Evolutionary conservation across 495 filamentous ascomycete genomes (phyloP), one percentile per base, ranked within the genome.

Genomic region (Lindgomyces ingoldianus): DNA sequence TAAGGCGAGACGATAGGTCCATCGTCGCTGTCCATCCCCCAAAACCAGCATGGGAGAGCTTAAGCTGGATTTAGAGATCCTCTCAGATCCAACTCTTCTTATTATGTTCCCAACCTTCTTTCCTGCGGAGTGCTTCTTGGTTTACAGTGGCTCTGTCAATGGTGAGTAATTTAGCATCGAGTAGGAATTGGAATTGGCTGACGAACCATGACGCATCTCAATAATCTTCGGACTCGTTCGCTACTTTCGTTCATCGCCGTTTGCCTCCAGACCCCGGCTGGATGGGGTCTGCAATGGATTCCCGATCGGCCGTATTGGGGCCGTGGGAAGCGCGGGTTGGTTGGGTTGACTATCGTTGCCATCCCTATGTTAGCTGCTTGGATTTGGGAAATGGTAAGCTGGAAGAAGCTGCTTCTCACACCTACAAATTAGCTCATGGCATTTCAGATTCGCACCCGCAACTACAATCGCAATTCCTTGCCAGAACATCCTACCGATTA

Each of bases 101-200:
- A 41, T 61, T 6, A 66, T 66, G 63, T 11, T 65, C 3, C 61
- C 61, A 2, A 56, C 55, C 8, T 65, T 65, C 27, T 57, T 65
- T 19, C 62, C 62, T 4, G 62, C 62, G 1, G 62, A 60, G 24
- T 30, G 47, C 33, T 65, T 65, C 25, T 50, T 65, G 30, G 56
- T 65, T 1, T 65, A 65, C 56, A 50, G 47, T 25, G 62, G 62
- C n/a, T 65, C 62, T 1, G 56, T 65, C 1, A 65, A 65, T 19
- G 59, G 45, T 60, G 25, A 18, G 56, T 18, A 11, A 2, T 18
- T 19, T 16, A 16, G 3, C 24, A 8, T 30, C 3, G 14, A 4
- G 18, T 44, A 30, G 33, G n/a, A 45, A 4, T 33, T 2, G 21
- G 1, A 10, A 3, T 29, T 30, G 16, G 19, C 57, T 60, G 25